Conservation (phyloP, 371 early-diverging fungal genomes). For the Haplosporangium sp. region DNA sequence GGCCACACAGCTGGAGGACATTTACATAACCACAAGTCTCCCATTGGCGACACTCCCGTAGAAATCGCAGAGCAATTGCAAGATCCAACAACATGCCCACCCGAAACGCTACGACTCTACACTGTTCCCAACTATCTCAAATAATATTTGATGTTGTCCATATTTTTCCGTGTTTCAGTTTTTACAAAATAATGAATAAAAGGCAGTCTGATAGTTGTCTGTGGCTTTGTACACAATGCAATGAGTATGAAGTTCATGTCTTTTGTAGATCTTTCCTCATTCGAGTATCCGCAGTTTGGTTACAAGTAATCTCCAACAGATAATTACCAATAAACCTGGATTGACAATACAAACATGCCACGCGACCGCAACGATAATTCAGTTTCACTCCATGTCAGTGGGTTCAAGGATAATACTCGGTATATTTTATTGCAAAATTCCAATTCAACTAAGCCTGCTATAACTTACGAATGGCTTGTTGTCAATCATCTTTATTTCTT, state of each 20-base stretch:
- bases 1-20: background rate
- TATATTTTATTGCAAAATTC: constrained; percentile 6
- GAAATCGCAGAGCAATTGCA: constrained; percentile 19
- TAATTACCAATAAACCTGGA: background rate
- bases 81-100: constrained; percentile 4
- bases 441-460: background rate
- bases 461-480: background rate
- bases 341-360: constrained; percentile 24
- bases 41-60: constrained; percentile 2
- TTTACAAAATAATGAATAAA: background rate
- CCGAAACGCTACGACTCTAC: background rate
- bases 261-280: background rate
- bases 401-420: constrained; percentile 55
- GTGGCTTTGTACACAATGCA: background rate
- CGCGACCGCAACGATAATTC: constrained; percentile 47
- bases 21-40: background rate
- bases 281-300: background rate
- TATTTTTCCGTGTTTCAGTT: background rate
- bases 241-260: too few species aligned
- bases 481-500: too few species aligned
- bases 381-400: constrained; percentile 52
- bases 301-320: background rate
- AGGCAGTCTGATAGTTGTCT: background rate
- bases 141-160: background rate
- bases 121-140: constrained; percentile 14